Evolutionary conservation across 371 early-diverging fungal species (phyloP).

Genomic region (Umbelopsis sp.): DNA sequence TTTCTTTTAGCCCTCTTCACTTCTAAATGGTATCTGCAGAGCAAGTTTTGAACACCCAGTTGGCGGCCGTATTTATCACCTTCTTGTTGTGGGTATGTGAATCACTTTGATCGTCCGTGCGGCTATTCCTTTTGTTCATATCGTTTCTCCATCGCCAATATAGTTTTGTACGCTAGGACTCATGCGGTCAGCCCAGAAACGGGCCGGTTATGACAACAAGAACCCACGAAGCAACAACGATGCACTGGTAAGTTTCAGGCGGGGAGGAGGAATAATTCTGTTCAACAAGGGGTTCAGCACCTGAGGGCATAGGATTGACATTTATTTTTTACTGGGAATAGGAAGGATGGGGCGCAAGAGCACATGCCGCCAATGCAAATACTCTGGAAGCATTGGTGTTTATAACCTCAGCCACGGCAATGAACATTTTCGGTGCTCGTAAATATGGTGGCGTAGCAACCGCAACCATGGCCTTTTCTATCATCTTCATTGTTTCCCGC

Average conservation of each 20-base stretch:
- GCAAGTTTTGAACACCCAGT: constrained; percentile 21
- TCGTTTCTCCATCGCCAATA: not conserved
- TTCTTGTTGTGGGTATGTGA: not conserved
- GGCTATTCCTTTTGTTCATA: not conserved
- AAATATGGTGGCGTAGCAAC: not conserved
- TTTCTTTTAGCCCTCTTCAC: not conserved
- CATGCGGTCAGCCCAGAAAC: not conserved
- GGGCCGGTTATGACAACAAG: not conserved
- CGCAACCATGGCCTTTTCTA: constrained; percentile 7
- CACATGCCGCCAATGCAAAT: not conserved
- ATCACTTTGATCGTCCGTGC: not conserved
- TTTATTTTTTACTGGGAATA: not conserved
- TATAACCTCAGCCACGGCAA: not conserved
- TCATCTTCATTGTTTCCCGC: not conserved
- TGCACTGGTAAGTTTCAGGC: not conserved
- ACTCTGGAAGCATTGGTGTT: constrained; percentile 2
- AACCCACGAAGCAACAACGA: not conserved
- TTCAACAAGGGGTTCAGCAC: not conserved
- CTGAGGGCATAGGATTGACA: not conserved
- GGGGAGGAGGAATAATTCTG: too few relatives aligned
- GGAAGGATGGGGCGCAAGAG: constrained; percentile 8
- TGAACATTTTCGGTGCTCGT: constrained; percentile 16
- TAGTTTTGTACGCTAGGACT: not conserved
- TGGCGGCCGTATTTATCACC: constrained; percentile 3
- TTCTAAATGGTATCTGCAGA: constrained; percentile 10